A percentile compares a stretch with the other conserved stretches of the same genome.
Conservation (phyloP, 192 early-diverging fungal genomes). For the Entomortierella lignicola region DNA sequence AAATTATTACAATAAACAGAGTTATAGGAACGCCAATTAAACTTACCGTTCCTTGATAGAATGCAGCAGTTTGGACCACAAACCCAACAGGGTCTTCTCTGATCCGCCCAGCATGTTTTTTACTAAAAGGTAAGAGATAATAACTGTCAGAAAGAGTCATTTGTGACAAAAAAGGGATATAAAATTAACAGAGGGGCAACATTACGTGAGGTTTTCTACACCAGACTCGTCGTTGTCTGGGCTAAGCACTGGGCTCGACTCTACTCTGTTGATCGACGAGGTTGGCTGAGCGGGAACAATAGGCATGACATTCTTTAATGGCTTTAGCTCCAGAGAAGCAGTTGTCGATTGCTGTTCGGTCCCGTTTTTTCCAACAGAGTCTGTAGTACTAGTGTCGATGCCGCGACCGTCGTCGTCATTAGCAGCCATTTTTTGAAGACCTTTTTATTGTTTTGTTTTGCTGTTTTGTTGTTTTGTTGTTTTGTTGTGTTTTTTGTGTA, state of each 20-base stretch:
- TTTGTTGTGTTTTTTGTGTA: no score
- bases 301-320: constrained; percentile 52
- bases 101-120: constrained; percentile 65
- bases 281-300: constrained; percentile 49
- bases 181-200: neutral
- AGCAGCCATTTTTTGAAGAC: neutral
- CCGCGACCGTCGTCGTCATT: neutral
- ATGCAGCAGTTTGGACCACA: constrained; percentile 67
- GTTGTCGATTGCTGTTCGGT: neutral
- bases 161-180: neutral
- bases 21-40: no score
- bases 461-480: no score
- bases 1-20: no score
- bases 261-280: neutral
- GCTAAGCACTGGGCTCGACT: neutral
- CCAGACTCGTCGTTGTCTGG: constrained; percentile 50
- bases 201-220: constrained; percentile 52
- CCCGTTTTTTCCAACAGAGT: neutral
- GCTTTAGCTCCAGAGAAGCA: constrained; percentile 30
- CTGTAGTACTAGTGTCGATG: no score
- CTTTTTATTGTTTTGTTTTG: no score
- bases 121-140: constrained; percentile 22
- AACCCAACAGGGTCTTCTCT: constrained; percentile 79
- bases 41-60: constrained; percentile 70
- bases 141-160: neutral